These are phyloP conservation scores for Russula compacta DNA, from an alignment of 768 basidiomycete species.

Conservation along the genomic window DNA sequence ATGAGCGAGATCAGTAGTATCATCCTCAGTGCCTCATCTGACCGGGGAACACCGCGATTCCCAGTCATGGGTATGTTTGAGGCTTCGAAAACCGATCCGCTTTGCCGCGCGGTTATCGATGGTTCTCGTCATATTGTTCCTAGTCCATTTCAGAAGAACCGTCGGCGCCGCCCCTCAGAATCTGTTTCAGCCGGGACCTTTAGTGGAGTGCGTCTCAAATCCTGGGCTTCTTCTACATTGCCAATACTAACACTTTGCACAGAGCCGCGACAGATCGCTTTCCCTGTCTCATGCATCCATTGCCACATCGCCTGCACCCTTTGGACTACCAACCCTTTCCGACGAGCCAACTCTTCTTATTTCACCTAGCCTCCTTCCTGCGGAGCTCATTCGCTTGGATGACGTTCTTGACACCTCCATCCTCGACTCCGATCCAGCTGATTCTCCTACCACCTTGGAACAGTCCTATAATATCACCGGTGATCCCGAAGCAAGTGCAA, in stretches of 20 bases:
- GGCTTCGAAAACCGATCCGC: slow-evolving; percentile 2
- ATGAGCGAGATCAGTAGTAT: slow-evolving; percentile 17
- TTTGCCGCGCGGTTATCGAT: slow-evolving; percentile 20
- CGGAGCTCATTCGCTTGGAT: slow-evolving; percentile 53
- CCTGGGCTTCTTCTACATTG: neutral
- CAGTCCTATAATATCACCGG: slow-evolving; percentile 15
- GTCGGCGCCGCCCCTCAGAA: slow-evolving; percentile 14
- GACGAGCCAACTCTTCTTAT: slow-evolving; percentile 30
- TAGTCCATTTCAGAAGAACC: slow-evolving; percentile 18
- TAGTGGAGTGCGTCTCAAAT: slow-evolving; percentile 12
- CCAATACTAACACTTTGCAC: slow-evolving; percentile 19
- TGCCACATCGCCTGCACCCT: slow-evolving; percentile 25
- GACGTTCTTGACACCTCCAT: slow-evolving; percentile 73
- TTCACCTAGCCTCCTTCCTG: slow-evolving; percentile 23
- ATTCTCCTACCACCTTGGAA: neutral
- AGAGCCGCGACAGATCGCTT: slow-evolving; percentile 26
- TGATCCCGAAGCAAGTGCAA: slow-evolving; percentile 12
- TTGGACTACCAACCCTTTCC: slow-evolving; percentile 18
- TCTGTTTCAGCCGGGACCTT: slow-evolving; percentile 14
- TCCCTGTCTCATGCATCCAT: slow-evolving; percentile 28
- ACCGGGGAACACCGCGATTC: slow-evolving; percentile 13
- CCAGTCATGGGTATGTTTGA: slow-evolving; percentile 19
- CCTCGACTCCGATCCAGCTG: slow-evolving; percentile 46
- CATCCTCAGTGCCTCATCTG: slow-evolving; percentile 15
- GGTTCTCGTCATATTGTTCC: slow-evolving; percentile 12